A percentile compares a stretch with the other conserved stretches of the same genome.
phyloP scores from a whole-genome alignment of 805 yeast genomes.

The Brettanomyces bruxellensis region DNA sequence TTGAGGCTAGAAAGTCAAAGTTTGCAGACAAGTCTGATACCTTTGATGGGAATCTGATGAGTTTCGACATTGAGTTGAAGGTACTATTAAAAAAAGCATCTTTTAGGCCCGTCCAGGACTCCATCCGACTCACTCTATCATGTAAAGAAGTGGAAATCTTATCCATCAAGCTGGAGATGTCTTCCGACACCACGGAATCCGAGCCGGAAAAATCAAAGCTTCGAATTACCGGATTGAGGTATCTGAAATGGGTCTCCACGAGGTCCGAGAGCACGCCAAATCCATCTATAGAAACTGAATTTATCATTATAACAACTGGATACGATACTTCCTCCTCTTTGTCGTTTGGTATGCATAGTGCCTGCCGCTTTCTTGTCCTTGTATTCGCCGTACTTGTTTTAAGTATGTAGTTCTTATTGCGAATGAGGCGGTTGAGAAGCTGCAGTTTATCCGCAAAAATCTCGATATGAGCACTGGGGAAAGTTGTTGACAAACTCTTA shows the following conservation, averaged over 20 bases:
- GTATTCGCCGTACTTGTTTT: too few relatives aligned
- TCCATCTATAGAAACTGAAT: neutral
- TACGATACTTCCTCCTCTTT: neutral
- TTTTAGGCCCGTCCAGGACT: constrained; percentile 34
- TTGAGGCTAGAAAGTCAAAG: constrained; percentile 13
- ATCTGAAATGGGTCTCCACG: neutral
- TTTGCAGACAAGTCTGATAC: constrained; percentile 5
- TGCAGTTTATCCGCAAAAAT: neutral
- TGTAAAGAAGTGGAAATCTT: constrained; percentile 7
- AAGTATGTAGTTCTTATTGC: neutral
- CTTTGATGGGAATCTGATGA: constrained; percentile 6
- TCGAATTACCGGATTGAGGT: neutral
- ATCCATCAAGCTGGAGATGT: neutral
- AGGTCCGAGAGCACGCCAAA: too few relatives aligned
- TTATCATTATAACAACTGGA: neutral
- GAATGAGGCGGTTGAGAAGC: neutral
- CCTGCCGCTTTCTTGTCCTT: neutral
- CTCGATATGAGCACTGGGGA: constrained; percentile 1
- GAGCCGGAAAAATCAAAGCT: neutral
- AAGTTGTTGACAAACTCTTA: too few relatives aligned
- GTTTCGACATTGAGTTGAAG: constrained; percentile 28
- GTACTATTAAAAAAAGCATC: constrained; percentile 9
- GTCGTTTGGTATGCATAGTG: neutral
- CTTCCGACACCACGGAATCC: neutral
- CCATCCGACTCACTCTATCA: constrained; percentile 27